A percentile compares a stretch with the other conserved stretches of the same genome.
These are phyloP conservation scores for Tetratostichococcus sp. DNA, from an alignment of 139 green algal genomes.

Conservation along the genomic window DNA sequence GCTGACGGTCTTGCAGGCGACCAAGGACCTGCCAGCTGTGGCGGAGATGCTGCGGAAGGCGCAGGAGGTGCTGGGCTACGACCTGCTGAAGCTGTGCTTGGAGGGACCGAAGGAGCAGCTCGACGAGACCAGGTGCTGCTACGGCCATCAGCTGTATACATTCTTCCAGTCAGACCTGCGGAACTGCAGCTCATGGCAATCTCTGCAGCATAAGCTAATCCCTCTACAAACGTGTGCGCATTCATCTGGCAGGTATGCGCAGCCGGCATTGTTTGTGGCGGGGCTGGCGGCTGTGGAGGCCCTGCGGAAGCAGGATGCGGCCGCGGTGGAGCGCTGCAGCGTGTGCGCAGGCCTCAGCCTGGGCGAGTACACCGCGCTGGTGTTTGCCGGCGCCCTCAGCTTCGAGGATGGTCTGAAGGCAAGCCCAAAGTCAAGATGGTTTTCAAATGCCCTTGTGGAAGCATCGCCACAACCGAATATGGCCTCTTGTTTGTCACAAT, in stretches of 20 bases:
- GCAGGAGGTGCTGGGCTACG: slow-evolving; percentile 77
- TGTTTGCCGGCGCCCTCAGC: slow-evolving; percentile 76
- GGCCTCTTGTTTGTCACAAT: too few relatives aligned
- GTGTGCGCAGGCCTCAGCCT: slow-evolving; percentile 77
- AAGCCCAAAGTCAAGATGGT: too few relatives aligned
- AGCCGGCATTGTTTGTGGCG: slow-evolving; percentile 86
- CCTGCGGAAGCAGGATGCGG: slow-evolving; percentile 42
- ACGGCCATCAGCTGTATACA: too few relatives aligned
- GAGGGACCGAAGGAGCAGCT: slow-evolving; percentile 78
- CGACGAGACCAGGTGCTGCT: slow-evolving; percentile 80
- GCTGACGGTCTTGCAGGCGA: slow-evolving; percentile 37
- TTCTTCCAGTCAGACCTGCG: too few relatives aligned
- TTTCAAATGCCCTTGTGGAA: too few relatives aligned
- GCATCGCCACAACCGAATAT: too few relatives aligned
- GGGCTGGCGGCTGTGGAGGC: slow-evolving; percentile 80
- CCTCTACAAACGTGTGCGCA: too few relatives aligned
- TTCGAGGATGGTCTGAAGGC: slow-evolving; percentile 89
- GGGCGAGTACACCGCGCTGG: slow-evolving; percentile 89
- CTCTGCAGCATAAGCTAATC: too few relatives aligned
- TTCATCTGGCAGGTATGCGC: slow-evolving; percentile 29
- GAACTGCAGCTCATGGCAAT: too few relatives aligned
- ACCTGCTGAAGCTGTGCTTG: slow-evolving; percentile 71
- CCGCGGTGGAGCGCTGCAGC: slow-evolving; percentile 27
- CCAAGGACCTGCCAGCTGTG: slow-evolving; percentile 67
- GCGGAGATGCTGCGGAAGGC: slow-evolving; percentile 76